A percentile compares a stretch with the other conserved stretches of the same genome.
These are phyloP conservation scores for Epichloe hybrida DNA, from an alignment of 2,329 filamentous ascomycete species.

Conservation along the genomic window DNA sequence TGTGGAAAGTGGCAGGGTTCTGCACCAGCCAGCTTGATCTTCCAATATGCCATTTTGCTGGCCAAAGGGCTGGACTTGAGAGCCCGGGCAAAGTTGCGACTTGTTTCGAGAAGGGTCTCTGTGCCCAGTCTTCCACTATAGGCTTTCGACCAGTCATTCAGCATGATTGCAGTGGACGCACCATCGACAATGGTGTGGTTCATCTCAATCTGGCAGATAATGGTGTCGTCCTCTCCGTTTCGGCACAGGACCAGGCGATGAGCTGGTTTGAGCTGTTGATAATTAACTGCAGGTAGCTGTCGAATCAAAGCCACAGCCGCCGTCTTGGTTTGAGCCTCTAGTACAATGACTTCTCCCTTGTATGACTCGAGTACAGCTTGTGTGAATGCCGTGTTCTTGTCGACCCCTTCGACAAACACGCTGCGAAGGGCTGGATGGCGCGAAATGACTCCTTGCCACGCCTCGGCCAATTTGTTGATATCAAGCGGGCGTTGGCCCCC, in stretches of 20 bases:
- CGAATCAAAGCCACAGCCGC: background rate
- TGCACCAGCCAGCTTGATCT: constrained; percentile 3
- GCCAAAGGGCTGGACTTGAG: background rate
- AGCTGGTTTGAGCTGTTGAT: constrained; percentile 1
- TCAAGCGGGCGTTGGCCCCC: background rate
- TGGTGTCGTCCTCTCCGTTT: constrained; percentile 1
- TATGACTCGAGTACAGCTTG: constrained; percentile 4
- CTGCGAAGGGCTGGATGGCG: constrained; percentile 7
- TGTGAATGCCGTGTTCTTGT: constrained; percentile 2
- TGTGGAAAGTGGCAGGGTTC: constrained; percentile 8
- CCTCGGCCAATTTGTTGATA: constrained; percentile 4
- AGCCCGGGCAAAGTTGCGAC: constrained; percentile 3
- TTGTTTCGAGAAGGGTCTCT: background rate
- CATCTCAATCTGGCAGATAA: constrained; percentile 18
- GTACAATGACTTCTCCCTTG: background rate
- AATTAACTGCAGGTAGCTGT: background rate
- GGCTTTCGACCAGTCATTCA: constrained; percentile 4
- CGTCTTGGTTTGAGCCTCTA: background rate
- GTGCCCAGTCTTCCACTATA: background rate
- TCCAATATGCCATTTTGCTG: constrained; percentile 6
- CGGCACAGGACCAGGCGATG: constrained; percentile 1
- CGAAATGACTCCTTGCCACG: constrained; percentile 8
- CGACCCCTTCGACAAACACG: constrained; percentile 2
- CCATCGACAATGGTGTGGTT: constrained; percentile 22
- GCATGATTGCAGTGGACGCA: constrained; percentile 12